Evolutionary conservation across 495 filamentous ascomycete genomes (phyloP), one percentile per base, ranked within the genome.

Genomic region (Tuber brumale): DNA sequence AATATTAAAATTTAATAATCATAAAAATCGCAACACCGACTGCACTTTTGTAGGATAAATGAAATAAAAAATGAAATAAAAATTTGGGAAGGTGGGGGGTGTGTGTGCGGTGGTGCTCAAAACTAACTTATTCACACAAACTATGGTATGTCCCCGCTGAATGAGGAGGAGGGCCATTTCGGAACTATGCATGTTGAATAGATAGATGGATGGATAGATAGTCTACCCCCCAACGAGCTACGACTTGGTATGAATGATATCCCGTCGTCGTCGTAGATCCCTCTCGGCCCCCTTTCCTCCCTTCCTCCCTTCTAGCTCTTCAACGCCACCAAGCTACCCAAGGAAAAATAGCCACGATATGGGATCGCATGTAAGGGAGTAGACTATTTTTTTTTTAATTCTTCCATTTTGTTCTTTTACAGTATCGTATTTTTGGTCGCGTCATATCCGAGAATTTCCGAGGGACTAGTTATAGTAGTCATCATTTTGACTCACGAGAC

Each of bases 401-500:
- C 3, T n/a, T 57, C n/a, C 6, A 45, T 46, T 51, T n/a, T 51
- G 10, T 51, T n/a, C 48, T 12, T n/a, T 51, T 51, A 27, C 51
- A 1, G 23, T n/a, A n/a, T 61, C 51, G 14, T 66, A 66, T 66
- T 66, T 57, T 66, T 66, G 51, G 51, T 61, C 9, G n/a, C n/a
- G 51, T 8, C n/a, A 5, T 3, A 66, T 66, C 57, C 57, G 57
- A 35, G 27, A 66, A 66, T 19, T 35, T 16, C 57, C 57, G 57
- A 61, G 23, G n/a, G 12, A 61, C 12, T 27, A 61, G n/a, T 31
- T 27, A 31, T 8, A 16, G 51, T 35, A 14, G 12, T 27, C 57
- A 27, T 66, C 57, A 31, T 66, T 31, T 61, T 12, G 57, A 66
- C 57, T 66, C 57, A 66, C 57, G 57, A 66, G 57, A 66, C 57